Percentiles rank a stretch among this genome's conserved stretches.
Conservation (phyloP, 352 stramenopile species). For the Phytophthora citricola region DNA sequence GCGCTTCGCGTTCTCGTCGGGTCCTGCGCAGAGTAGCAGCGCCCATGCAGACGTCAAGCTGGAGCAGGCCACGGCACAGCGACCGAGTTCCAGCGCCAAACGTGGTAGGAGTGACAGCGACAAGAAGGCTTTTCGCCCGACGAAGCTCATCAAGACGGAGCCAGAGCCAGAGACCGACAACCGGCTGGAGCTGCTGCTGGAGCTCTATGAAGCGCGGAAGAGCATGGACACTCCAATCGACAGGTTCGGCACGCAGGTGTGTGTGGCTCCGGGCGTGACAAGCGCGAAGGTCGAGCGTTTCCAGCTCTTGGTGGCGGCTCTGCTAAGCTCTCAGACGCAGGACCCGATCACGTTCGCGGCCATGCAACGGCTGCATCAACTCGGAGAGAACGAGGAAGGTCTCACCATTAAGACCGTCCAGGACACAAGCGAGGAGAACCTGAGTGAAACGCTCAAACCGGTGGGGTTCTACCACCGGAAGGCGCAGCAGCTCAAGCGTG, state of each 20-base stretch:
- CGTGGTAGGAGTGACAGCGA: conserved; percentile 20
- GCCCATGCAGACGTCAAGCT: conserved; percentile 18
- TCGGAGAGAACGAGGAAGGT: conserved; percentile 39
- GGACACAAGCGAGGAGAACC: conserved; percentile 29
- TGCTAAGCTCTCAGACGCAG: conserved; percentile 81
- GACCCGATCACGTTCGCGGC: conserved; percentile 72
- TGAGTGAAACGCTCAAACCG: conserved; percentile 63
- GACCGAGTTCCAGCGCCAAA: conserved; percentile 17
- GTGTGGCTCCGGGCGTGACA: conserved; percentile 37
- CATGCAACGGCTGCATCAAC: conserved; percentile 72
- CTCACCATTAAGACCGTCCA: conserved; percentile 59
- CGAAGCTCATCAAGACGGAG: conserved; percentile 23
- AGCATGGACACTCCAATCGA: conserved; percentile 62
- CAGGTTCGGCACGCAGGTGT: conserved; percentile 72
- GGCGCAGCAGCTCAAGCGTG: conserved; percentile 63
- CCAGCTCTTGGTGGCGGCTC: conserved; percentile 65
- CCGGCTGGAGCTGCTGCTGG: conserved; percentile 46
- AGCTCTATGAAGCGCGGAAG: conserved; percentile 44
- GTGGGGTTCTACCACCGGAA: conserved; percentile 83
- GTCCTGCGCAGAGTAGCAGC: conserved; percentile 3
- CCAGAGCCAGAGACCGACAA: conserved; percentile 7
- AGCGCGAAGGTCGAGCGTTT: conserved; percentile 53
- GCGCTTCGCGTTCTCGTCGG: conserved; percentile 59
- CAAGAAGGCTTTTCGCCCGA: conserved; percentile 5
- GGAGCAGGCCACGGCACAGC: conserved; percentile 3